Evolutionary conservation across 2,329 filamentous ascomycete genomes (phyloP), one percentile per base, ranked within the genome.

Genomic region (Stachybotrys chartarum): DNA sequence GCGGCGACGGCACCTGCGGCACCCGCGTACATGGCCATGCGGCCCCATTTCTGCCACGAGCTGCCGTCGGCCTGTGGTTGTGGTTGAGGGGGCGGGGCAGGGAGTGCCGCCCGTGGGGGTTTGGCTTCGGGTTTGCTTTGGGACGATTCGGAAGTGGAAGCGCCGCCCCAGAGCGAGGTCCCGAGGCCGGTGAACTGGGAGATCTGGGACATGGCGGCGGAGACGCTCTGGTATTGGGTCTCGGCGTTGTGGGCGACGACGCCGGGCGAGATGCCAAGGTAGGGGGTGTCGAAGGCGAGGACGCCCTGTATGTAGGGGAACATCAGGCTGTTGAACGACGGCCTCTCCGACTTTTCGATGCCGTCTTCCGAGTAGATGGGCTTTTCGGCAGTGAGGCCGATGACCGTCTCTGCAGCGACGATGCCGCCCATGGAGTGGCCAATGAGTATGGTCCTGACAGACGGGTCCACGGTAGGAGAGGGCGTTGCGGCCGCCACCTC

Each of bases 391-490:
- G 79, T 75, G 53, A 97, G 81, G 46, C 86, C 81, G 62, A 97
- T 82, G 59, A 93, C 78, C 14, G 91, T 88, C 68, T 97, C 94
- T 39, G 91, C 93, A 11, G 91, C 93, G 50, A 97, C 91, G 64
- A 97, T 97, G 63, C 94, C 94, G 63, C 89, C 89, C 89, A 88
- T 97, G 8, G 88, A 92, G 70, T 97, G 92, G 30, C 92, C 92
- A 56, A 95, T 76, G 16, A 97, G 81, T 50, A 96, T 80, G 31
- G 88, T 87, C 65, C 85, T 86, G 18, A 96, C 90, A 0, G 87
- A 91, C 6, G 91, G 91, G 58, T 95, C 90, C 59, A 96, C 81
- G 0, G 90, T 96, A 0, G 92, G 92, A 6, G 88, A 92, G 1
- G 89, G 83, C 0, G 91, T 93, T 50, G 80, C 79, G 62, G 89